Conservation (phyloP, 176 grass and related monocot genomes). For the Triticum timopheevii region DNA sequence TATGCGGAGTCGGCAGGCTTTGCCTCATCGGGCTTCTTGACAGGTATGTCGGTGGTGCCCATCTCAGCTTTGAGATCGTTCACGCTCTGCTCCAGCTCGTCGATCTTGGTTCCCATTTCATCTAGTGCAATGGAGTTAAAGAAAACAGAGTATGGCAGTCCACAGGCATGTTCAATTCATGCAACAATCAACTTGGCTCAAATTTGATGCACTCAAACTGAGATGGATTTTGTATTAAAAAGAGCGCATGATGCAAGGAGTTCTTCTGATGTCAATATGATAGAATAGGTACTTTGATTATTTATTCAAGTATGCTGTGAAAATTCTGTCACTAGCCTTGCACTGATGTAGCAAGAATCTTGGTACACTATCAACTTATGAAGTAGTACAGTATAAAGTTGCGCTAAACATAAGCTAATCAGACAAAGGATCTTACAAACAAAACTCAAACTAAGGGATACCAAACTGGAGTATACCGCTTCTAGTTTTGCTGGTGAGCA, state of each 20-base stretch:
- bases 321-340: background rate
- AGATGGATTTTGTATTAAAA: background rate
- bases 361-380: background rate
- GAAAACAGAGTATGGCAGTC: conserved; percentile 26
- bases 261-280: background rate
- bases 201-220: background rate
- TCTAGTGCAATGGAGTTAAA: conserved; percentile 84
- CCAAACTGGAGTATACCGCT: background rate
- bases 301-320: background rate
- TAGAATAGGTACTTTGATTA: background rate
- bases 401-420: background rate
- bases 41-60: conserved; percentile 38
- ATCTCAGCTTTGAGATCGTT: conserved; percentile 90
- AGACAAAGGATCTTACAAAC: background rate
- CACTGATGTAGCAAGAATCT: background rate
- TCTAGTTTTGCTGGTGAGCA: background rate
- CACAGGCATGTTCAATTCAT: background rate
- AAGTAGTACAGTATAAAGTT: background rate
- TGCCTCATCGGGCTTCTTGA: conserved; percentile 59
- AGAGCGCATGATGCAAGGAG: background rate
- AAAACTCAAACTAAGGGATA: background rate
- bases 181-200: background rate
- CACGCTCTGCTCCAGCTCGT: conserved; percentile 92
- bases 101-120: conserved; percentile 91
- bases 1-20: conserved; percentile 49